Conservation (phyloP, 2,329 filamentous ascomycete genomes). For the Calonectria hawksworthii region DNA sequence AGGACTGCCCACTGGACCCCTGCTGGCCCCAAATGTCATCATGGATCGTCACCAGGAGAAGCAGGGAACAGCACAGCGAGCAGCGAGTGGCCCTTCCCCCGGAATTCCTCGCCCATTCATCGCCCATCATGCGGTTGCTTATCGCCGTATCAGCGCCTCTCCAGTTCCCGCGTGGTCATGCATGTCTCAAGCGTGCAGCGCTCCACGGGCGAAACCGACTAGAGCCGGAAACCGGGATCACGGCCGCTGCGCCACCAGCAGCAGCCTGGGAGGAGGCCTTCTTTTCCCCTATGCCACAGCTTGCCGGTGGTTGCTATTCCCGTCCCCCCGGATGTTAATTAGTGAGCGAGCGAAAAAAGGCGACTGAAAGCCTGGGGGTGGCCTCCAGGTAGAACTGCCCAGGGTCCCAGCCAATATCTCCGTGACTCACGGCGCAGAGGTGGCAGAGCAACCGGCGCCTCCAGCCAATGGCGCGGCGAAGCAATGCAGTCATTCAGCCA, state of each 20-base stretch:
- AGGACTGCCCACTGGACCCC: neutral
- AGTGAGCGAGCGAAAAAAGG: neutral
- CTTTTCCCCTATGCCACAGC: neutral
- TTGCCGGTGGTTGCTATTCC: neutral
- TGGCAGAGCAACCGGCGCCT: slow-evolving; percentile 13
- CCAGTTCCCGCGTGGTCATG: slow-evolving; percentile 14
- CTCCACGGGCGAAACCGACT: neutral
- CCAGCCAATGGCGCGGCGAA: neutral
- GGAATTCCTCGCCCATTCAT: neutral
- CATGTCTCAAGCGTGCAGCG: slow-evolving; percentile 5
- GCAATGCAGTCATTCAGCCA: slow-evolving; percentile 11
- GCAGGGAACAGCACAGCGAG: neutral
- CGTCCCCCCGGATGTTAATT: neutral
- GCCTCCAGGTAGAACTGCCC: neutral
- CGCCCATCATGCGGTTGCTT: slow-evolving; percentile 8
- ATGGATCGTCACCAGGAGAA: slow-evolving; percentile 5
- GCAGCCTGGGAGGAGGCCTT: neutral
- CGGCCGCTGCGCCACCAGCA: neutral
- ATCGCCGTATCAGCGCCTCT: slow-evolving; percentile 23
- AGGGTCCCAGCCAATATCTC: neutral
- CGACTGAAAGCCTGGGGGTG: neutral
- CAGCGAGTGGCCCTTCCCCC: neutral
- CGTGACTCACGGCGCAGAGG: slow-evolving; percentile 21
- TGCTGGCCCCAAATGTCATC: neutral
- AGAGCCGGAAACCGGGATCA: neutral